Evolutionary conservation across 208 protist species (phyloP), one percentile per base, ranked within the genome.

Genomic region (Acanthamoeba castellanii): DNA sequence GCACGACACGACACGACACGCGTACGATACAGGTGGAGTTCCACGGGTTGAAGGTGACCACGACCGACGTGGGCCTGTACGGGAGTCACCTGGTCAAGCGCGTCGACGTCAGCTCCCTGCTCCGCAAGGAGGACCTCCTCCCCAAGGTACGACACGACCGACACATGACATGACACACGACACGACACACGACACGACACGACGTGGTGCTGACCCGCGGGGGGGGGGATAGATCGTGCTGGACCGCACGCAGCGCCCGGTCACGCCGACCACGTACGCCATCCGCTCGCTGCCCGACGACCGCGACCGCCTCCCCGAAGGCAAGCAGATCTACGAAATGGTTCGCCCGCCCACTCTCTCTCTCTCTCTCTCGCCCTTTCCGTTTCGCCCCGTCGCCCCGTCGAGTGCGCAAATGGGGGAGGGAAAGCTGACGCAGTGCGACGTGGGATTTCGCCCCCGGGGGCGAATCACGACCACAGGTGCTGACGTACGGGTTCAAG

Each of bases 281-380:
- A 94, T 94, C 22, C 64, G 90, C 0, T 32, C 32, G 37, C 72
- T 94, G 61, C 66, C 90, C 8, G 90, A 94, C 37, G 47, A 84
- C 55, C n/a, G 90, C 30, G 90, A 94, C 32, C 32, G 47, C 20
- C 50, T 94, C 9, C 90, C 90, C 14, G 70, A 94, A 25, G 90
- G 90, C 32, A 57, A 32, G 42, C 68, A 76, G 68, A 94, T 94
- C n/a, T 94, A 94, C 70, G 66, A 94, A 59, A 94, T 94, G 90
- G 87, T 90, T 22, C 30, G 57, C 7, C 64, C 27, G 2, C 64
- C 9, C 27, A 2, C 32, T 27, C 27, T 70, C 64, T 3, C 34
- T 11, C 4, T 25, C n/a, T 4, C 7, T 22, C 2, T 9, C 42
- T 11, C 3, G 30, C 72, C 27, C 30, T 81, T 4, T 1, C 42